phyloP scores from a whole-genome alignment of 768 basidiomycete genomes.

The Thelephora ganbajun region DNA sequence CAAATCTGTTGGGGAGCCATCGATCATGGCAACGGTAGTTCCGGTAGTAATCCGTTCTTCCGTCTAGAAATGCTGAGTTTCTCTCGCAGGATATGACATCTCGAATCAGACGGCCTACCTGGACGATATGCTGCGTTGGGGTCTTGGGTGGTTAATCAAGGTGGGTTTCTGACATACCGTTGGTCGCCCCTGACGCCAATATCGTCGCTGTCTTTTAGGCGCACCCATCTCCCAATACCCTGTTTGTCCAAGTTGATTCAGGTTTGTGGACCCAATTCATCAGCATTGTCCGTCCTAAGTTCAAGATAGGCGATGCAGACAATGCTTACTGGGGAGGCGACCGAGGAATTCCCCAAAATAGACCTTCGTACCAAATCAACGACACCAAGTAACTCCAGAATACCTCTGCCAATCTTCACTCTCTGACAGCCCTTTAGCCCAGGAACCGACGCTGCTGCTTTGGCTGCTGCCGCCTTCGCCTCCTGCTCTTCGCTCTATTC shows the following conservation, averaged over 20 bases:
- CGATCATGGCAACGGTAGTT: slow-evolving; percentile 63
- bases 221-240: slow-evolving; percentile 56
- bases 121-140: slow-evolving; percentile 86
- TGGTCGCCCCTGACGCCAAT: neutral
- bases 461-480: slow-evolving; percentile 76
- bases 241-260: slow-evolving; percentile 68
- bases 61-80: neutral
- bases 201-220: slow-evolving; percentile 39
- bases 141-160: slow-evolving; percentile 85
- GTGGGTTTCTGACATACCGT: slow-evolving; percentile 21
- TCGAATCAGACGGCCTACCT: slow-evolving; percentile 84
- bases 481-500: slow-evolving; percentile 76
- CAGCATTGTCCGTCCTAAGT: slow-evolving; percentile 2
- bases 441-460: slow-evolving; percentile 83
- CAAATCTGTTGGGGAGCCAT: slow-evolving; percentile 85
- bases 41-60: neutral
- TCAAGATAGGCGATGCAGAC: slow-evolving; percentile 37
- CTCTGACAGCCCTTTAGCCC: slow-evolving; percentile 26
- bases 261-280: slow-evolving; percentile 22
- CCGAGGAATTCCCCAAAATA: slow-evolving; percentile 52
- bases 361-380: slow-evolving; percentile 73
- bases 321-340: slow-evolving; percentile 88
- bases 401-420: neutral
- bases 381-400: slow-evolving; percentile 27
- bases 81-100: slow-evolving; percentile 52